Conservation (phyloP, 805 yeast genomes). For the Ogataea naganishii region DNA sequence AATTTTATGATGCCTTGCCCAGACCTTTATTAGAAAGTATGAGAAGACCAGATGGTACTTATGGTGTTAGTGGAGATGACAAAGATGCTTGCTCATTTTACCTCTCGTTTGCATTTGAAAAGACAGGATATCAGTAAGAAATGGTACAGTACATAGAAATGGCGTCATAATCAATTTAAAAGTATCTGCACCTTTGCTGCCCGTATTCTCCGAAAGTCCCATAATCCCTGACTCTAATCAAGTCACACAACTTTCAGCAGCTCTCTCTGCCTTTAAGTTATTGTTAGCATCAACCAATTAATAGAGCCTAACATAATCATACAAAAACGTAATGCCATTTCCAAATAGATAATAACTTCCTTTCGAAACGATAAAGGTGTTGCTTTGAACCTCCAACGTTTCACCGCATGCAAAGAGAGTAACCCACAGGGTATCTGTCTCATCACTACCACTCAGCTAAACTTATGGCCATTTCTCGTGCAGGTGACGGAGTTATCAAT, state of each 20-base stretch:
- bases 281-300: conserved; percentile 72
- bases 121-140: conserved; percentile 13
- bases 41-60: conserved; percentile 66
- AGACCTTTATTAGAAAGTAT: conserved; percentile 56
- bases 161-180: too few species aligned
- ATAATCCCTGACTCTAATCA: too few species aligned
- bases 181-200: too few species aligned
- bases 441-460: too few species aligned
- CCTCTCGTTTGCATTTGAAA: conserved; percentile 75
- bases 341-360: conserved; percentile 72
- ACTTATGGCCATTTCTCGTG: too few species aligned
- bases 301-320: conserved; percentile 67
- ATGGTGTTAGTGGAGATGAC: conserved; percentile 85
- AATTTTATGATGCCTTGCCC: conserved; percentile 49
- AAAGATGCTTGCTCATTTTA: conserved; percentile 83
- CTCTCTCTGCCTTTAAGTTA: conserved; percentile 47
- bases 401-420: too few species aligned
- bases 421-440: too few species aligned
- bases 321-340: conserved; percentile 38
- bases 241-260: conserved; percentile 48
- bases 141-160: too few species aligned
- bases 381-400: too few species aligned
- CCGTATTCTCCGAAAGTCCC: too few species aligned
- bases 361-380: conserved; percentile 73
- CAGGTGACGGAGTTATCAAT: too few species aligned